Percentiles rank a stretch among this genome's conserved stretches.
These are phyloP conservation scores for Moniliella sp. DNA, from an alignment of 1,284 basidiomycete species.

Conservation along the genomic window DNA sequence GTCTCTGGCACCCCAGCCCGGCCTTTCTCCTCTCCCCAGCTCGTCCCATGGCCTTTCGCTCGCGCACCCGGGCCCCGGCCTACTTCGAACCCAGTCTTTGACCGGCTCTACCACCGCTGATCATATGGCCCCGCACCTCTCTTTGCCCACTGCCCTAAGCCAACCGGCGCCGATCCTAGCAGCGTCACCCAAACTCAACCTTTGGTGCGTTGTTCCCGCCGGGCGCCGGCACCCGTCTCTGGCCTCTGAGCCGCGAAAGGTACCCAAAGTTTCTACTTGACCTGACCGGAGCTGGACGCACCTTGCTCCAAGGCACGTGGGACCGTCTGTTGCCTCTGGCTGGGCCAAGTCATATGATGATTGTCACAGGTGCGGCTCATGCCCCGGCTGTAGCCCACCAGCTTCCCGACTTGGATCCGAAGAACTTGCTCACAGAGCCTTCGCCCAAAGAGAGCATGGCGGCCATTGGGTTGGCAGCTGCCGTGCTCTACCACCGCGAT, in stretches of 20 bases:
- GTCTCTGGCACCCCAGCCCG: neutral
- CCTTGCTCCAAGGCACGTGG: constrained; percentile 25
- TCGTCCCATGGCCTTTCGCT: constrained; percentile 10
- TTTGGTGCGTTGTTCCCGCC: constrained; percentile 16
- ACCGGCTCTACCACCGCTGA: neutral
- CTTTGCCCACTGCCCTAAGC: constrained; percentile 5
- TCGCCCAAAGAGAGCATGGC: constrained; percentile 30
- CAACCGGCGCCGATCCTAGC: constrained; percentile 17
- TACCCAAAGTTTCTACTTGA: constrained; percentile 31
- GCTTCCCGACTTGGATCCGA: constrained; percentile 13
- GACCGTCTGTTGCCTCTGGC: constrained; percentile 23
- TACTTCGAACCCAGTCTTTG: constrained; percentile 5
- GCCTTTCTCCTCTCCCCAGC: no score
- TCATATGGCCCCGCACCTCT: constrained; percentile 2
- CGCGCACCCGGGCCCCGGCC: constrained; percentile 6
- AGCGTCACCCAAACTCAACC: constrained; percentile 18
- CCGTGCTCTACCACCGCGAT: constrained; percentile 22
- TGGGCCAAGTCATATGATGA: constrained; percentile 17
- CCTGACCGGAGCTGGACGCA: constrained; percentile 23
- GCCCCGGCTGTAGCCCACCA: constrained; percentile 17
- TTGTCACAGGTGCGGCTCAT: constrained; percentile 25
- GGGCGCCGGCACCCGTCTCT: constrained; percentile 27
- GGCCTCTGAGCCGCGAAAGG: constrained; percentile 24
- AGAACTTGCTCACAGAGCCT: constrained; percentile 26
- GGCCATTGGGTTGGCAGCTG: constrained; percentile 29